Evolutionary conservation across 257 asterid genomes (phyloP).

Genomic region (Ballota nigra): DNA sequence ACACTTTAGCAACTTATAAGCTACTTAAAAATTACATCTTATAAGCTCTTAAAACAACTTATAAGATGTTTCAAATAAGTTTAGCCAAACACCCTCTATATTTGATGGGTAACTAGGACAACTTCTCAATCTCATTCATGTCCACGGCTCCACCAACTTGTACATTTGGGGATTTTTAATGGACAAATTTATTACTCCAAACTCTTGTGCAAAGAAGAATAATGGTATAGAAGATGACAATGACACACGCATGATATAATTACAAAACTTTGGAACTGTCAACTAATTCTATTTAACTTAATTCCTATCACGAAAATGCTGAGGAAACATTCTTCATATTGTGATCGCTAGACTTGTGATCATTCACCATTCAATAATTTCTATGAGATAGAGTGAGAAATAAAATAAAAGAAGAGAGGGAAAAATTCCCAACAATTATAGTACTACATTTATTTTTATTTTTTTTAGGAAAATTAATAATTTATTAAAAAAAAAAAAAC

Average conservation of each 20-base stretch:
- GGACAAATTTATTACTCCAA: background rate
- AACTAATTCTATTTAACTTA: background rate
- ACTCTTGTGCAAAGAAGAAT: no score
- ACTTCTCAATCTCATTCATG: no score
- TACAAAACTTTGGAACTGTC: background rate
- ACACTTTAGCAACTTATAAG: no score
- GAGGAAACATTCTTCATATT: background rate
- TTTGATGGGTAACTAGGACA: no score
- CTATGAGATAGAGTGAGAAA: background rate
- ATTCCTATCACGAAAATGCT: background rate
- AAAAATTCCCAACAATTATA: background rate
- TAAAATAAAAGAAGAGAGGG: background rate
- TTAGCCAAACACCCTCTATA: no score
- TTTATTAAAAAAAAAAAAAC: background rate
- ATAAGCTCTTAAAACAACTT: no score
- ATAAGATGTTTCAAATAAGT: no score
- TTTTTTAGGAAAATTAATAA: slow-evolving; percentile 23
- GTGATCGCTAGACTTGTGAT: background rate
- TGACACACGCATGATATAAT: background rate
- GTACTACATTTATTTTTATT: background rate
- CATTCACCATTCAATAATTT: background rate
- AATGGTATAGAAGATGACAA: background rate
- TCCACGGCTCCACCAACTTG: no score
- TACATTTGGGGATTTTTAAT: background rate
- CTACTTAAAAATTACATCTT: no score